Base-by-base conservation (phyloP, 768 basidiomycete species). In the Mycena polygramma region DNA sequence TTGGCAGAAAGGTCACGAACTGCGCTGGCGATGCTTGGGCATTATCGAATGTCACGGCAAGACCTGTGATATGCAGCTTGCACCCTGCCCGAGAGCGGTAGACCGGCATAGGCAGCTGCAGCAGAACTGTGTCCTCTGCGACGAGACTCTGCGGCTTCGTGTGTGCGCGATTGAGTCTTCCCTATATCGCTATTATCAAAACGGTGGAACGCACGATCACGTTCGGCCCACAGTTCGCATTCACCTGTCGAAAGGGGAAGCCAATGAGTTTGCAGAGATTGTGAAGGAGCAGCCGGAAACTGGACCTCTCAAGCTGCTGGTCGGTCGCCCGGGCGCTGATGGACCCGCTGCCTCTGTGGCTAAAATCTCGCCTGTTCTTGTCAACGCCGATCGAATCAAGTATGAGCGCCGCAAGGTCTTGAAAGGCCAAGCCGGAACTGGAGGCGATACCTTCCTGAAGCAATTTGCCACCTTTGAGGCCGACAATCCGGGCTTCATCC, bases 1-100 rank as follows among this genome's bases (percentile, higher is more conserved):
- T 2, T 60, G 59, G 59, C 7, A 46, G 13, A 49, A 48, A 15
- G 59, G 59, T 5, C 51, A 52, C 14, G 51, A 52, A 30, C 13
- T 24, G 30, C 51, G 51, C 24, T 11, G 24, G 13, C 30, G n/a
- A 48, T 60, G 59, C 15, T 6, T 48, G 5, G 59, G 59, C 1
- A 17, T 41, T 4, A 60, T 60, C 46, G 14, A 30, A 48, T 48
- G 43, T 19, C 59, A 57, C 57, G 17, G 57, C 13, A 57, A 57
- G 43, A 10, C 1, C 11, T 57, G 57, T 22, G n/a, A 9, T 9
- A n/a, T 57, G 37, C 57, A 57, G 9, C 30, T 57, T 6, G 17
- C 57, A 4, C 57, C 57, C 4, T 37, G 15, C 2, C 14, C 17
- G 57, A 39, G 37, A 19, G 57, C 57, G 9, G 9, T 57, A 9